Percentiles rank a stretch among this genome's conserved stretches.
Conservation (phyloP, 116 monocot species). For the Zostera marina region DNA sequence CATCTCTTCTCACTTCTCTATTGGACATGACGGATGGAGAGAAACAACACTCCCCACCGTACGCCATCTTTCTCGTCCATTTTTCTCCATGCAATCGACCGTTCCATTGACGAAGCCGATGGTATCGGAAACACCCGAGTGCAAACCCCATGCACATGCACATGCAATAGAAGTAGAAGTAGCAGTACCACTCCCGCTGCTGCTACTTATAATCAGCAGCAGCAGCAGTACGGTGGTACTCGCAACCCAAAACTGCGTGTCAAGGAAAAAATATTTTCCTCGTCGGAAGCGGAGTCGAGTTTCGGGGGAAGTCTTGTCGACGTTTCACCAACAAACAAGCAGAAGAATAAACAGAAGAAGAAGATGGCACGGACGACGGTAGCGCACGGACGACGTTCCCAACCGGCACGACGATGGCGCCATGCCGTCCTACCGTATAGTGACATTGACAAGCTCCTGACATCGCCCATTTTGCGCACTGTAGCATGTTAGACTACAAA, state of each 20-base stretch:
- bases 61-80: slow-evolving; percentile 65
- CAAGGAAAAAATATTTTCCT: slow-evolving; percentile 17
- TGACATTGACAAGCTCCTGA: too few relatives aligned
- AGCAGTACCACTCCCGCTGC: too few relatives aligned
- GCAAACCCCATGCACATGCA: too few relatives aligned
- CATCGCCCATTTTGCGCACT: too few relatives aligned
- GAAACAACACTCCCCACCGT: background rate
- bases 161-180: background rate
- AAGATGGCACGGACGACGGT: too few relatives aligned
- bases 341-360: background rate
- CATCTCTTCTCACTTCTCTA: too few relatives aligned
- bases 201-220: background rate
- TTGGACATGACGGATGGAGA: slow-evolving; percentile 6
- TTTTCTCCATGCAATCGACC: slow-evolving; percentile 65
- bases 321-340: too few relatives aligned
- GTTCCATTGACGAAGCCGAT: slow-evolving; percentile 48
- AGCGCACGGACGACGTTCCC: too few relatives aligned
- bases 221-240: slow-evolving; percentile 1
- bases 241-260: background rate
- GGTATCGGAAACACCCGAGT: background rate
- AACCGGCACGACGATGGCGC: too few relatives aligned
- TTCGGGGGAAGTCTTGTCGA: too few relatives aligned
- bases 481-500: too few relatives aligned
- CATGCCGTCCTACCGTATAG: too few relatives aligned
- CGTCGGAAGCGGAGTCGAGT: slow-evolving; percentile 53